A percentile compares a stretch with the other conserved stretches of the same genome.
Conservation (phyloP, 2,329 filamentous ascomycete genomes). For the Fusarium buxicola region DNA sequence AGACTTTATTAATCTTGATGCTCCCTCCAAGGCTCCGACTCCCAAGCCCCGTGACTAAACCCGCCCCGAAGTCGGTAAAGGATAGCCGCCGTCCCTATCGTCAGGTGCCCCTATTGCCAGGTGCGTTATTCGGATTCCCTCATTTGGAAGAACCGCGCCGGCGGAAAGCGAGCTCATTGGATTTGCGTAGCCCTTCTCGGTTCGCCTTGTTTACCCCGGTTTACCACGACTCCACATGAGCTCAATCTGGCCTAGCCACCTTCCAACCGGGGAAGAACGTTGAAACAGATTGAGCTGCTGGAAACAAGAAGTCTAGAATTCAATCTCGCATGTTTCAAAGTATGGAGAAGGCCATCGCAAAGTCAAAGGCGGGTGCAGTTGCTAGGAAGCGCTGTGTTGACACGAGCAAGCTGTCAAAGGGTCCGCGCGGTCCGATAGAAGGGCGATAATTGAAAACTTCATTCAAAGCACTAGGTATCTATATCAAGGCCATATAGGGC, state of each 20-base stretch:
- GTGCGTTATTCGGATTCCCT: constrained; percentile 14
- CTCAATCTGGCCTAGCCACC: neutral
- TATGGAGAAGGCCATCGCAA: neutral
- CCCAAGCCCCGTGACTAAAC: constrained; percentile 14
- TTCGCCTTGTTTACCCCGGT: constrained; percentile 36
- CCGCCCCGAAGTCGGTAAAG: neutral
- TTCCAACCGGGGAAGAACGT: neutral
- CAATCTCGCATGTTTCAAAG: neutral
- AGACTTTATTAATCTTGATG: constrained; percentile 15
- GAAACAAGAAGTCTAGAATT: neutral
- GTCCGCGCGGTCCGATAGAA: neutral
- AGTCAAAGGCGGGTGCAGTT: neutral
- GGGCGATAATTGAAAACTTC: neutral
- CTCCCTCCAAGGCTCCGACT: constrained; percentile 9
- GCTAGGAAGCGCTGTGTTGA: neutral
- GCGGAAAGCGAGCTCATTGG: constrained; percentile 42
- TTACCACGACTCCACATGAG: constrained; percentile 42
- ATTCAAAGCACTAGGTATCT: neutral
- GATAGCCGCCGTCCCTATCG: neutral
- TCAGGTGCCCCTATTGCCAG: neutral
- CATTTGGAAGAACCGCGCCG: constrained; percentile 20
- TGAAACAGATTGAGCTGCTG: neutral
- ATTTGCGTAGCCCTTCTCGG: constrained; percentile 27
- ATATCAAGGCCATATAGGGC: neutral
- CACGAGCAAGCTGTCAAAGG: neutral